Base-by-base conservation (phyloP, 257 asterid species). In the Fraxinus pennsylvanica region DNA sequence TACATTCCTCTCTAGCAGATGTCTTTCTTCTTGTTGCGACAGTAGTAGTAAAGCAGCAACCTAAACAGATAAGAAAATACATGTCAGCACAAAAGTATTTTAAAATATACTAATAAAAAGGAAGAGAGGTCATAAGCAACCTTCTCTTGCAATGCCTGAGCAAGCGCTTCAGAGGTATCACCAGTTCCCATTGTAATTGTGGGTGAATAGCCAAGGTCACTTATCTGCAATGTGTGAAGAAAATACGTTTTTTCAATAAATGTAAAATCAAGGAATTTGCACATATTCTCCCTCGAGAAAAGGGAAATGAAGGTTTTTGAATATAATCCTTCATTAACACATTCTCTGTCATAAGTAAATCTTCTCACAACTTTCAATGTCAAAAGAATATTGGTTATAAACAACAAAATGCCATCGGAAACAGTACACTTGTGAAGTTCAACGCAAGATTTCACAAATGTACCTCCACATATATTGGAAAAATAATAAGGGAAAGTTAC, bases 121-220 rank as follows among this genome's bases (percentile, higher is more conserved):
- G 75, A 83, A 73, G 78, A 79, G 57, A 68, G 77, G 10, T 29
- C 36, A 22, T 67, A 47, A 50, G 72, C 80, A 78, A 96, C 98
- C 99, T 96, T 96, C 89, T 96, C 98, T 19, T 93, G 94, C 91
- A 93, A 84, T 19, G 97, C 99, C 90, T 84, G 85, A 79, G 96
- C 87, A 84, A 96, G 89, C 78, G 87, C 91, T 70, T 88, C 90
- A 22, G 94, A 91, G 72, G 85, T 74, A 78, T 89, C 93, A 63
- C 82, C 82, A 80, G 79, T 80, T 82, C 81, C 88, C 61, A 76
- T 71, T 69, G 78, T 81, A 81, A 74, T 69, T 41, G 84, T 75
- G 35, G 86, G 77, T 70, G 81, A 83, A 76, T 77, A 54, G 72
- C 83, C 77, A 57, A 86, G 86, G 71, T 81, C 88, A 68, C 79